Base-by-base conservation (phyloP, 73 alveolate species). In the Paramecium pentaurelia region DNA sequence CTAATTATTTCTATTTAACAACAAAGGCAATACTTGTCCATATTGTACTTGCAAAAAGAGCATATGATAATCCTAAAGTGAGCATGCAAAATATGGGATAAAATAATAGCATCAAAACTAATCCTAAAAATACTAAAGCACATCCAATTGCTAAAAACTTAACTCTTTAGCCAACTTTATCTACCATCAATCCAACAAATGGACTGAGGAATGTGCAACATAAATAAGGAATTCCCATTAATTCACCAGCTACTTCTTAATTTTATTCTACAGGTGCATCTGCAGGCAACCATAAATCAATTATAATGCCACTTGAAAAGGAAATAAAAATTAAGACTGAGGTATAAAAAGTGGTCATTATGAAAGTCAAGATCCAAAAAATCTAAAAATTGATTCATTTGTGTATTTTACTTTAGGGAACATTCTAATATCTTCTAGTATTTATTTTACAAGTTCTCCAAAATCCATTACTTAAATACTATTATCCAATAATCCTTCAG, bases 1-100 rank as follows among this genome's bases (percentile, higher is more conserved):
- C 94, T 28, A 89, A 60, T 45, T 83, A 60, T 51, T 89, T 68
- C 32, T 71, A 44, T 45, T 77, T 64, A 8, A 89, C 94, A 40
- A 89, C 94, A 89, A 71, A 89, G n/a, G 94, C 49, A 12, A 89
- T 64, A 18, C 88, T 45, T 27, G 94, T 77, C 94, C 94, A 89
- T n/a, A 89, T 89, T 32, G 75, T 64, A 44, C 89, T 83, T 2
- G 89, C 94, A 89, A 89, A 89, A 18, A 89, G 58, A 45, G 94
- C 90, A 71, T 89, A 89, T 11, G 89, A 38, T n/a, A 89, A 40
- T 71, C 94, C 94, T n/a, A 89, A 71, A 14, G 49, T 45, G 14
- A 59, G 49, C 90, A 89, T 49, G 10, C 86, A 71, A 71, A 83
- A 32, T 3, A 89, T 89, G 12, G 94, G 94, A 73, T 89, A 89